Evolutionary conservation across 1,139 yeast species (phyloP).

Genomic region (Pneumocystis murina): DNA sequence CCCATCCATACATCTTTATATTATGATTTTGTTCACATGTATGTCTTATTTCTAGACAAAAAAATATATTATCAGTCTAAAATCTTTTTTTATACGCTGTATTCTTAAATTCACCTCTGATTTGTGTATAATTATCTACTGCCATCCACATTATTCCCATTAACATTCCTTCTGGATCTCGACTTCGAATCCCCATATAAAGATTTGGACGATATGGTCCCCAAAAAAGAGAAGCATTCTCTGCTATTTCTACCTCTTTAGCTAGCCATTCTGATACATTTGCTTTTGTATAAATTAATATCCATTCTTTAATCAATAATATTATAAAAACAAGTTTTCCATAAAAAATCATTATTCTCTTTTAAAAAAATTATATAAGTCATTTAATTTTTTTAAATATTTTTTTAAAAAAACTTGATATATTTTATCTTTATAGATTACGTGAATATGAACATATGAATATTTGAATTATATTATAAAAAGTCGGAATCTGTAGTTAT

Average conservation of each 20-base stretch:
- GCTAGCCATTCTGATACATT: neutral
- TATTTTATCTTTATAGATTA: too few relatives aligned
- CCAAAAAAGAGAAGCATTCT: constrained; percentile 40
- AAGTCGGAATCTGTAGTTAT: too few relatives aligned
- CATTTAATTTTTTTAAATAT: too few relatives aligned
- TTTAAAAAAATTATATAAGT: too few relatives aligned
- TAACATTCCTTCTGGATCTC: constrained; percentile 58
- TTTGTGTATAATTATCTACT: constrained; percentile 41
- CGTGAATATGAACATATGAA: too few relatives aligned
- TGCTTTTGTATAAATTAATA: neutral
- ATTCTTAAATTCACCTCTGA: constrained; percentile 21
- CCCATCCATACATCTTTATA: constrained; percentile 72
- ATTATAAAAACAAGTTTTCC: neutral
- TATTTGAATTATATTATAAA: too few relatives aligned
- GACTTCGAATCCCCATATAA: constrained; percentile 74
- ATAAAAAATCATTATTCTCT: neutral
- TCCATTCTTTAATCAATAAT: neutral
- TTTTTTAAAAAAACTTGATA: too few relatives aligned
- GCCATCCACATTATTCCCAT: constrained; percentile 88
- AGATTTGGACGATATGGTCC: constrained; percentile 85
- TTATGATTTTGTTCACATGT: constrained; percentile 62
- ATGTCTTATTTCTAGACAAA: constrained; percentile 42
- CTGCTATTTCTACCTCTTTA: neutral
- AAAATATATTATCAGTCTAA: neutral
- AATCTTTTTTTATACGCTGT: neutral